Base-by-base conservation (phyloP, 2,329 filamentous ascomycete species). In the Fusarium sp. region DNA sequence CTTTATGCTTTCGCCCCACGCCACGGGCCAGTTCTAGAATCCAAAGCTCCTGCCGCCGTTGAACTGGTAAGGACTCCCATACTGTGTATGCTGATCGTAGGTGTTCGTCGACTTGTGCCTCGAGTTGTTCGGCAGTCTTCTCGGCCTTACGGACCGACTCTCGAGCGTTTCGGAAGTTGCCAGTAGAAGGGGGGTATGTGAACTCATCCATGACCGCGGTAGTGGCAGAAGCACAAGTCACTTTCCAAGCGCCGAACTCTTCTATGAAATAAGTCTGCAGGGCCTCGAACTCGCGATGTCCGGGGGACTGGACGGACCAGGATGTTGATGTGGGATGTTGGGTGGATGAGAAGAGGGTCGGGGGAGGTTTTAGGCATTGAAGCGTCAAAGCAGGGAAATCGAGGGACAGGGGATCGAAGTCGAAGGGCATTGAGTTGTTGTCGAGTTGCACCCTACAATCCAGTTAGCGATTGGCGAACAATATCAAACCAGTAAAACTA, bases 361-460 rank as follows among this genome's bases (percentile, higher is more conserved):
- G 90, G 5, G 95, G 94, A 11, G 92, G 86, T 36, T 92, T 89
- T 2, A 98, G 88, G 70, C 95, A 91, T 68, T 92, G 92, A 13
- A 98, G 87, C 36, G 91, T 94, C 40, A 98, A 86, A 8, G 92
- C 90, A 8, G 95, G 94, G 74, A 97, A 98, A 63, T 94, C 94
- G 77, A 97, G 89, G 7, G 92, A 86, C 64, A 95, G 88, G 34
- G 95, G 92, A 71, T 98, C 93, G 80, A 97, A 97, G 69, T 95
- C 92, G 73, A 91, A 91, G 4, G 89, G 88, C 71, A 84, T 82
- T 10, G 86, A 86, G 52, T 82, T 81, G 69, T 84, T 82, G 63
- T 89, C 85, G 49, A 89, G 81, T 46, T 88, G 84, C 72, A 85
- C 83, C 72, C 88, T 90, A 65, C 22, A 31, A 39, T 63, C 17